A percentile compares a stretch with the other conserved stretches of the same genome.
Conservation (phyloP, 345 rosid species). For the Euphorbia peplus region DNA sequence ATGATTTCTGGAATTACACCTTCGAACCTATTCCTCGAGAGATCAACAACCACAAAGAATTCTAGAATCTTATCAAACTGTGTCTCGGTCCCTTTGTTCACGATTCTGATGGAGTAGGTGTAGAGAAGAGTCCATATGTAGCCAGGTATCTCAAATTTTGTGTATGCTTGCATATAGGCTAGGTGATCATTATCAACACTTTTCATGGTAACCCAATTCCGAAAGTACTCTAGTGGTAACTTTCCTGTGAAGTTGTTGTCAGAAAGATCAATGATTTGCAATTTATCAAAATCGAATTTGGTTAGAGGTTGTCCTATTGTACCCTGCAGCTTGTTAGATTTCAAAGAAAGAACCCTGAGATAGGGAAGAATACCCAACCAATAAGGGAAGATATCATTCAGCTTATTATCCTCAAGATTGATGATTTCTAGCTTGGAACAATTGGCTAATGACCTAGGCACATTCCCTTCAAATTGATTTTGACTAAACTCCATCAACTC, state of each 20-base stretch:
- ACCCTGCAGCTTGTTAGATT: conserved; percentile 12
- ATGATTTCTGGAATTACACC: no score
- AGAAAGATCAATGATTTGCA: conserved; percentile 5
- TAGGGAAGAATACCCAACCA: no score
- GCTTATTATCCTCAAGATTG: no score
- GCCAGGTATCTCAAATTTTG: not conserved
- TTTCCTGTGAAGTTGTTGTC: no score
- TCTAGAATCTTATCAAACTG: not conserved
- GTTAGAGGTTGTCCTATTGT: not conserved
- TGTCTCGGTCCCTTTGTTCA: not conserved
- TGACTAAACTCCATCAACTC: not conserved
- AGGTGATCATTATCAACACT: conserved; percentile 1
- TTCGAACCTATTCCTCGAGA: no score
- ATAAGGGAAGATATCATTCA: no score
- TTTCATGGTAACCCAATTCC: not conserved
- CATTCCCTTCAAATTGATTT: no score
- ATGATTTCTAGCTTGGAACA: no score
- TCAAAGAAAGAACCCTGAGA: no score
- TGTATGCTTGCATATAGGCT: not conserved
- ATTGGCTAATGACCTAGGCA: no score
- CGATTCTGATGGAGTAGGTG: not conserved
- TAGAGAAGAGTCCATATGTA: not conserved
- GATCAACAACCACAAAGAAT: not conserved
- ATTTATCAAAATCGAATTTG: not conserved
- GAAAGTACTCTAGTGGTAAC: not conserved